A percentile compares a stretch with the other conserved stretches of the same genome.
These are phyloP conservation scores for Suhomyces kunorum DNA, from an alignment of 1,139 yeast species.

Conservation along the genomic window DNA sequence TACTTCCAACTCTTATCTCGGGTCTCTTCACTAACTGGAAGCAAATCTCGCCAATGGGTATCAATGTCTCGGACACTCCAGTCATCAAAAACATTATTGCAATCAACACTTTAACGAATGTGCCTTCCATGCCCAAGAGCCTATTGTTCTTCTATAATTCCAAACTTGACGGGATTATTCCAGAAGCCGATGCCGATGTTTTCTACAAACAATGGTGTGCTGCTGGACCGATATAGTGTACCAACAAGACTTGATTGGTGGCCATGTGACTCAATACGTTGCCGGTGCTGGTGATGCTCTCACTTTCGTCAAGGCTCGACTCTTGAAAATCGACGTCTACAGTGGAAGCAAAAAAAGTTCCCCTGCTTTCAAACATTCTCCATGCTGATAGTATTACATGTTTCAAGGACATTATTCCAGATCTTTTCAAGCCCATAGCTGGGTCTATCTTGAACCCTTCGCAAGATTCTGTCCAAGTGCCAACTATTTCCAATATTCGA, in stretches of 20 bases:
- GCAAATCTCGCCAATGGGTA: not conserved
- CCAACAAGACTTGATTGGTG: conserved; percentile 18
- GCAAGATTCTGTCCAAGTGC: too few species aligned
- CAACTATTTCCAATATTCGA: too few species aligned
- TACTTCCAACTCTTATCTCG: not conserved
- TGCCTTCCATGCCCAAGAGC: conserved; percentile 30
- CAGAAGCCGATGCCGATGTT: conserved; percentile 15
- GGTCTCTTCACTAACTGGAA: not conserved
- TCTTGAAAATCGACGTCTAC: not conserved
- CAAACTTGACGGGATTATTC: conserved; percentile 25
- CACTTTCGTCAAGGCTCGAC: conserved; percentile 1
- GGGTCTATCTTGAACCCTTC: too few species aligned
- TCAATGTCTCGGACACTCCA: not conserved
- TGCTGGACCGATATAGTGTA: conserved; percentile 19
- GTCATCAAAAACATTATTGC: conserved; percentile 2
- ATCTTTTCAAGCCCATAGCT: too few species aligned
- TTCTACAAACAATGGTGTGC: conserved; percentile 20
- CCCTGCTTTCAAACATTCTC: not conserved
- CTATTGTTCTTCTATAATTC: conserved; percentile 36
- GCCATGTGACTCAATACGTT: conserved; percentile 18
- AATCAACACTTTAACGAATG: conserved; percentile 2
- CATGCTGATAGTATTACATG: not conserved
- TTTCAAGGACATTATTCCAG: not conserved
- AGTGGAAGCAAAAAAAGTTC: not conserved
- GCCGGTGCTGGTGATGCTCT: conserved; percentile 21